Conservation (phyloP, 768 basidiomycete species). For the Cubamyces lactineus region DNA sequence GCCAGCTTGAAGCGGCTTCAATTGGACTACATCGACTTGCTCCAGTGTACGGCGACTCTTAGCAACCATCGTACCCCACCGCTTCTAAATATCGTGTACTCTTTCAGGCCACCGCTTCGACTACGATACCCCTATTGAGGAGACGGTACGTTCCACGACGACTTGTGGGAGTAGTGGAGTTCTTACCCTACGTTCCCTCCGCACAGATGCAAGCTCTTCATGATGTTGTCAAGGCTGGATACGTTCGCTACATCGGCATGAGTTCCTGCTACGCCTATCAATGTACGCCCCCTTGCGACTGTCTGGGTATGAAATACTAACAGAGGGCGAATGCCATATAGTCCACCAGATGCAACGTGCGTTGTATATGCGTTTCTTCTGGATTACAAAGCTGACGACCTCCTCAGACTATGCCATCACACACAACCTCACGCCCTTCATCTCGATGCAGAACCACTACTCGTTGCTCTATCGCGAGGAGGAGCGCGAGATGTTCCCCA, state of each 20-base stretch:
- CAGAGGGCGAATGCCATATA: slow-evolving; percentile 5
- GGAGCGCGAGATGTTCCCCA: slow-evolving; percentile 61
- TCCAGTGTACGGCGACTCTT: slow-evolving; percentile 25
- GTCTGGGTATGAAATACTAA: background rate
- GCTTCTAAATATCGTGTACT: too few relatives aligned
- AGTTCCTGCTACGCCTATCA: slow-evolving; percentile 42
- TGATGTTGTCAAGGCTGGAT: slow-evolving; percentile 49
- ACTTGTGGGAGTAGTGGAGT: background rate
- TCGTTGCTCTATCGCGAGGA: slow-evolving; percentile 62
- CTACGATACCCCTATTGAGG: slow-evolving; percentile 45
- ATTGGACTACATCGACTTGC: slow-evolving; percentile 60
- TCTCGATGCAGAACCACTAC: slow-evolving; percentile 69
- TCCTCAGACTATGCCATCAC: slow-evolving; percentile 42
- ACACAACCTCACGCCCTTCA: slow-evolving; percentile 52
- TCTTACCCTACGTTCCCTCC: too few relatives aligned
- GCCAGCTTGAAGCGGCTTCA: slow-evolving; percentile 69
- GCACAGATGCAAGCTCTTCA: slow-evolving; percentile 49
- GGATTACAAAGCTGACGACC: background rate
- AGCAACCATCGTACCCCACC: too few relatives aligned
- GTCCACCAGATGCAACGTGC: slow-evolving; percentile 39
- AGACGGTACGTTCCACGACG: slow-evolving; percentile 27
- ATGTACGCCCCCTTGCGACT: slow-evolving; percentile 25
- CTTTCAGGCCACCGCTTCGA: slow-evolving; percentile 33
- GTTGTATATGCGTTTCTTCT: background rate
- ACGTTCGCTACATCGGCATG: slow-evolving; percentile 46